These are phyloP conservation scores for Saturnispora halmiae DNA, from an alignment of 805 yeast genomes.

Conservation along the genomic window DNA sequence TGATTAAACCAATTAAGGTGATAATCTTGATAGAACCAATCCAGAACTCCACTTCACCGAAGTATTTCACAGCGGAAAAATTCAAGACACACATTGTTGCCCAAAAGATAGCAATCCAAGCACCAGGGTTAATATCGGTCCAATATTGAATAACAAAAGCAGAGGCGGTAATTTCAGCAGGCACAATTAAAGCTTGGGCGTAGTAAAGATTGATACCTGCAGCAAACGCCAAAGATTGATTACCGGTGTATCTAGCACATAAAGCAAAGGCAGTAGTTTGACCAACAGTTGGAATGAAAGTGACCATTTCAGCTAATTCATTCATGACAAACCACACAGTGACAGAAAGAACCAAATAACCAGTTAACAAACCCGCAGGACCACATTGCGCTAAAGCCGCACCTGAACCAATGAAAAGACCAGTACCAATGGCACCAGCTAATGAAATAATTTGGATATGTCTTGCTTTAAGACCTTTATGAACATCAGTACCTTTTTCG, in stretches of 20 bases:
- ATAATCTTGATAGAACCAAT: slow-evolving; percentile 57
- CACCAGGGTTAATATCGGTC: slow-evolving; percentile 45
- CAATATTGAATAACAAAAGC: slow-evolving; percentile 52
- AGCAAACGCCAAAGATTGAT: slow-evolving; percentile 23
- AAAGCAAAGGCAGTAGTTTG: slow-evolving; percentile 29
- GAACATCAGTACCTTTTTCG: slow-evolving; percentile 16
- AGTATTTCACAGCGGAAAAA: slow-evolving; percentile 33
- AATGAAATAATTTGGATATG: slow-evolving; percentile 58
- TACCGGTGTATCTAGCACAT: slow-evolving; percentile 25
- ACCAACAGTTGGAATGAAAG: slow-evolving; percentile 51
- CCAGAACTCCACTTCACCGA: slow-evolving; percentile 53
- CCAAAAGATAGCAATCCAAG: slow-evolving; percentile 48
- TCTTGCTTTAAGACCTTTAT: slow-evolving; percentile 38
- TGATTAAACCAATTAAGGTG: slow-evolving; percentile 51
- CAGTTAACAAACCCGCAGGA: slow-evolving; percentile 37
- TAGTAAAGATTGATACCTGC: slow-evolving; percentile 32
- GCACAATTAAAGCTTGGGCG: slow-evolving; percentile 28
- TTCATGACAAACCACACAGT: slow-evolving; percentile 60
- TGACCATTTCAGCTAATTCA: slow-evolving; percentile 57
- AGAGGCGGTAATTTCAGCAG: slow-evolving; percentile 52
- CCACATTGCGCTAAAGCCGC: slow-evolving; percentile 29
- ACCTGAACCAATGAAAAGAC: slow-evolving; percentile 45
- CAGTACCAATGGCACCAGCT: slow-evolving; percentile 68
- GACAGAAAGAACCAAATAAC: slow-evolving; percentile 55
- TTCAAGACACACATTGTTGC: slow-evolving; percentile 38